Evolutionary conservation across 352 stramenopile species (phyloP), one percentile per base, ranked within the genome.

Genomic region (Pythium oligandrum): DNA sequence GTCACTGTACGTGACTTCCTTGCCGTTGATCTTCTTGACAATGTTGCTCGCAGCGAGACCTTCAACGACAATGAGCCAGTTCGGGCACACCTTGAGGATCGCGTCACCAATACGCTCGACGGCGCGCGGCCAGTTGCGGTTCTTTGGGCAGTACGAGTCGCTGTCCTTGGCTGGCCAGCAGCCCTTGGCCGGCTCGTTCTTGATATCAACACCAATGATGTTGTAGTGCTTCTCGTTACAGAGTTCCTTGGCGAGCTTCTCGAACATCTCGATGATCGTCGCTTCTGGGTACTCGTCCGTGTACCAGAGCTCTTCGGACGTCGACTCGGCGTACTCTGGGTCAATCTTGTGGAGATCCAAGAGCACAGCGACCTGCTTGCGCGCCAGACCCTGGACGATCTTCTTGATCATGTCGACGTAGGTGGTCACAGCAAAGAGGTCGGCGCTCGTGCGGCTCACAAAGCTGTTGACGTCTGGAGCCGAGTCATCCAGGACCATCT

Each of bases 401-500:
- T 82, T 83, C 61, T 86, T 86, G 66, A 93, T 90, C 83, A 93
- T 90, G 48, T 86, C 72, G 32, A 85, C 86, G 65, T 93, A 93
- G 40, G 74, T 72, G 6, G 67, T 64, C 11, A 63, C 77, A 7
- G 84, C 79, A 51, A 82, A 84, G 38, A 93, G 61, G 45, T 87
- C 71, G 6, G 78, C 82, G 34, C 81, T 59, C 43, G 74, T 53
- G 44, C 57, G 73, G 53, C 73, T 85, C n/a, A 90, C 75, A 53
- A 83, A 90, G 32, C 82, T 69, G 48, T 48, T 88, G 17, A 74
- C 78, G 57, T 90, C 66, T 0, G 78, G 78, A 3, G 61, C 66
- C 38, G 76, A 65, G 64, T 90, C 85, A 33, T 86, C 66, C 9
- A 89, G 73, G 48, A 93, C 63, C 79, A 90, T 90, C 59, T 89